Evolutionary conservation across 1,284 basidiomycete species (phyloP).

Genomic region (Fistulina hepatica): DNA sequence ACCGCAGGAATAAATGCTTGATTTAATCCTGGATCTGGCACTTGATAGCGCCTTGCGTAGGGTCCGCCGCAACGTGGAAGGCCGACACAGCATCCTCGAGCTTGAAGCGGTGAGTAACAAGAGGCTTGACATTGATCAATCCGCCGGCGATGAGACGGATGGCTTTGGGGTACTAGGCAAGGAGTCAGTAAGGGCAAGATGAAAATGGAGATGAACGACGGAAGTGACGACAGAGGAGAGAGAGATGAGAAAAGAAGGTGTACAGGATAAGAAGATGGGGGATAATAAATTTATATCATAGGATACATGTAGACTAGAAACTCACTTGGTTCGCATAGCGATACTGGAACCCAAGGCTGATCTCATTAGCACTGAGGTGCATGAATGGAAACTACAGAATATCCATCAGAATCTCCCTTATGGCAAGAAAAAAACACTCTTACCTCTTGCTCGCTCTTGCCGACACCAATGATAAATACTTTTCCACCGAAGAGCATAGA

Average conservation of each 20-base stretch:
- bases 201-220: background rate
- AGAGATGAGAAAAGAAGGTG: too few relatives aligned
- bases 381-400: slow-evolving; percentile 50
- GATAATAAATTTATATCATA: too few relatives aligned
- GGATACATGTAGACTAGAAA: background rate
- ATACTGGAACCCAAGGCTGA: slow-evolving; percentile 54
- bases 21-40: slow-evolving; percentile 52
- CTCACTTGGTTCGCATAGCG: slow-evolving; percentile 50
- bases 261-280: too few relatives aligned
- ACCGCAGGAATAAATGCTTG: too few relatives aligned
- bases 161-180: slow-evolving; percentile 61
- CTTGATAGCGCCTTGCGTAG: slow-evolving; percentile 53
- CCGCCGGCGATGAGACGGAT: slow-evolving; percentile 67
- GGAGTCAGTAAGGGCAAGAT: slow-evolving; percentile 4
- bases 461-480: slow-evolving; percentile 57
- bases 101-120: slow-evolving; percentile 78
- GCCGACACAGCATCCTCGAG: slow-evolving; percentile 69
- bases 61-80: slow-evolving; percentile 68
- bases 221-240: too few relatives aligned
- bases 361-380: slow-evolving; percentile 55
- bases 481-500: slow-evolving; percentile 49
- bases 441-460: slow-evolving; percentile 46
- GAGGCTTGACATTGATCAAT: slow-evolving; percentile 65
- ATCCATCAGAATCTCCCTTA: slow-evolving; percentile 5
- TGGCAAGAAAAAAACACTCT: slow-evolving; percentile 11